phyloP scores from a whole-genome alignment of 768 basidiomycete species.

The Boletus reticulatus region DNA sequence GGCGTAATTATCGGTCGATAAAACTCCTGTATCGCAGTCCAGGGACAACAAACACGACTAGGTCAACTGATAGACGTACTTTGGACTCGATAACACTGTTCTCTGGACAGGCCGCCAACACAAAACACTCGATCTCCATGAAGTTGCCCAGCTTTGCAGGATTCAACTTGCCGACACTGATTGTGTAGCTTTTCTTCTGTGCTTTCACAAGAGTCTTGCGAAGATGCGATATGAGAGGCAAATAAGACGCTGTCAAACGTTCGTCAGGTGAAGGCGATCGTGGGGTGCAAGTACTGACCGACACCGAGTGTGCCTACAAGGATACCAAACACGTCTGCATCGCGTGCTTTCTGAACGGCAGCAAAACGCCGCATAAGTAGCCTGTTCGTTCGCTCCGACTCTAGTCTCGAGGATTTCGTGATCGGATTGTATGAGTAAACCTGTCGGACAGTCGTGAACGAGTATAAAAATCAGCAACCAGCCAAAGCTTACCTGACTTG shows the following conservation, averaged over 20 bases:
- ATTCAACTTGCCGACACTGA: conserved; percentile 93
- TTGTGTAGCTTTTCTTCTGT: conserved; percentile 90
- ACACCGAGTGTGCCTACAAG: conserved; percentile 93
- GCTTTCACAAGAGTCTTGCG: conserved; percentile 61
- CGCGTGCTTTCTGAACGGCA: conserved; percentile 80
- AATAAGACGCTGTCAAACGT: conserved; percentile 63
- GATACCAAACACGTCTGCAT: conserved; percentile 93
- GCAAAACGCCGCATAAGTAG: conserved; percentile 90
- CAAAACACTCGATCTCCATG: conserved; percentile 93
- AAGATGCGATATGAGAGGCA: conserved; percentile 82
- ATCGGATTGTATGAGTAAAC: conserved; percentile 76
- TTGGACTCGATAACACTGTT: conserved; percentile 80
- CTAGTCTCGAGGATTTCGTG: conserved; percentile 43
- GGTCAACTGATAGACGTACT: conserved; percentile 30
- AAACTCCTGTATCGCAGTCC: conserved; percentile 64
- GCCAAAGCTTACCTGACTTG: conserved; percentile 47
- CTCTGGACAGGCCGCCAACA: conserved; percentile 92
- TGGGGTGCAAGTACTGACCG: conserved; percentile 42
- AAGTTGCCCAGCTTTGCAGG: conserved; percentile 96
- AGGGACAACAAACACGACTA: background rate
- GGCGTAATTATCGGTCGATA: conserved; percentile 90
- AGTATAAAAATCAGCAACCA: background rate
- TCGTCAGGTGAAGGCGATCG: background rate
- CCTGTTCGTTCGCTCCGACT: conserved; percentile 71
- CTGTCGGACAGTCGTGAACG: conserved; percentile 36